phyloP scores from a whole-genome alignment of 192 early-diverging fungal genomes.

The Radiomyces spectabilis region DNA sequence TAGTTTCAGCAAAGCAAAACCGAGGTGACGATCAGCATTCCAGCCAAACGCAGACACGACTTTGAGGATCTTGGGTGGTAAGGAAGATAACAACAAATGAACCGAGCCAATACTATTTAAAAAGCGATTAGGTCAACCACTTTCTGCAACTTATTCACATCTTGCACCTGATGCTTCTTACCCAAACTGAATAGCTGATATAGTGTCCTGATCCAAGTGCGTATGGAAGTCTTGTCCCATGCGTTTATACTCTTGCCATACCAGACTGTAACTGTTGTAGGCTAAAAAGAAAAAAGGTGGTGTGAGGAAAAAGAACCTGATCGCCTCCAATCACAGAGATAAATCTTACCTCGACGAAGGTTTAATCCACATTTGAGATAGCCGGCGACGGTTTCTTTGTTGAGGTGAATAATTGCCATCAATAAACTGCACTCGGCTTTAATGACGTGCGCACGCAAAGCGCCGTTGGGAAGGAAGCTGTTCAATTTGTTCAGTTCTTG shows the following conservation, averaged over 20 bases:
- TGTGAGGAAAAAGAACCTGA: no score
- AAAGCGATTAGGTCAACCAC: background rate
- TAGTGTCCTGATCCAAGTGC: slow-evolving; percentile 38
- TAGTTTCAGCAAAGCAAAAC: slow-evolving; percentile 38
- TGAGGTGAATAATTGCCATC: slow-evolving; percentile 37
- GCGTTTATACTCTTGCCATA: slow-evolving; percentile 39
- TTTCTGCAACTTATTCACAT: no score
- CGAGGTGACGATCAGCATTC: slow-evolving; percentile 42
- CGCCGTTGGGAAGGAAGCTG: slow-evolving; percentile 41
- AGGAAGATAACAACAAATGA: slow-evolving; percentile 36
- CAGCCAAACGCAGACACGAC: slow-evolving; percentile 48
- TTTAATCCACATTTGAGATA: slow-evolving; percentile 49
- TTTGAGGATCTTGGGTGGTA: slow-evolving; percentile 39
- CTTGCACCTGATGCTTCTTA: slow-evolving; percentile 4
- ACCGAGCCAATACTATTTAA: slow-evolving; percentile 27
- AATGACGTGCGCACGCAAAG: slow-evolving; percentile 41
- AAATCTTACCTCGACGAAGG: slow-evolving; percentile 36
- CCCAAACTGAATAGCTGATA: slow-evolving; percentile 44
- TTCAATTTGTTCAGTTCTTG: slow-evolving; percentile 1
- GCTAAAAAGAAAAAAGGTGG: no score
- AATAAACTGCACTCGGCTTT: slow-evolving; percentile 43
- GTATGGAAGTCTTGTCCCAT: slow-evolving; percentile 34
- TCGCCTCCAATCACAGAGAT: no score
- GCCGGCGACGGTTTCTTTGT: slow-evolving; percentile 40
- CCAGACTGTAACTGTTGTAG: slow-evolving; percentile 41